Base-by-base conservation (phyloP, 1,284 basidiomycete genomes). In the Puccinia triticina region DNA sequence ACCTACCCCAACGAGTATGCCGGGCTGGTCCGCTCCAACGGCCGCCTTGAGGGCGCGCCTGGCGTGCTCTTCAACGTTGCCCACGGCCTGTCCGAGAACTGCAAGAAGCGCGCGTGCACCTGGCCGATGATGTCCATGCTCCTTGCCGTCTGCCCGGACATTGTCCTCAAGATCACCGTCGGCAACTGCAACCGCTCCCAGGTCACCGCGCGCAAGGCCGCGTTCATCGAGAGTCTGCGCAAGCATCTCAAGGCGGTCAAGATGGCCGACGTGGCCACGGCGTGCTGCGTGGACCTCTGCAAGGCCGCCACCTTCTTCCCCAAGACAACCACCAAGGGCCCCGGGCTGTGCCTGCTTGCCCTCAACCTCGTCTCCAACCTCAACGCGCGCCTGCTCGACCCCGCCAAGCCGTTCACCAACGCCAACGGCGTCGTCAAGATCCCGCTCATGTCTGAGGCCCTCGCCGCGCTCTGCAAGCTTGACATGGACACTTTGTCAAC, bases 71-170 rank as follows among this genome's bases (percentile, higher is more conserved):
- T 87, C 77, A 86, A 87, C 77, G 85, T 86, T 26, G 85, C 86
- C 26, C 84, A 85, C 32, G 84, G 84, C 8, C 83, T 87, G 16
- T 84, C 86, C 29, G 86, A 87, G 11, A 86, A 86, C 11, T 88
- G 88, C 83, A 85, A 90, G 86, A 88, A 90, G 87, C 86, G 91
- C 87, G 89, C 90, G 48, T 88, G 93, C n/a, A 85, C 85, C 73
- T 96, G 94, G 92, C 94, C 95, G 0, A 91, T 92, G 16, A 90
- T 97, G 84, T 91, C 92, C 0, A 90, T 92, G 69, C 89, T 98
- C 10, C 89, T 93, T 64, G 91, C 93, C 83, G 90, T 94, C 75
- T 93, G 92, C 64, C 91, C 92, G 0, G 96, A 97, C 82, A 89
- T 92, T 29, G 88, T 95, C 73, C 88, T 87, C 84, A 87, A 87